A percentile compares a stretch with the other conserved stretches of the same genome.
These are phyloP conservation scores for Pyrus hybrid DNA, from an alignment of 331 rosid species.

Conservation along the genomic window DNA sequence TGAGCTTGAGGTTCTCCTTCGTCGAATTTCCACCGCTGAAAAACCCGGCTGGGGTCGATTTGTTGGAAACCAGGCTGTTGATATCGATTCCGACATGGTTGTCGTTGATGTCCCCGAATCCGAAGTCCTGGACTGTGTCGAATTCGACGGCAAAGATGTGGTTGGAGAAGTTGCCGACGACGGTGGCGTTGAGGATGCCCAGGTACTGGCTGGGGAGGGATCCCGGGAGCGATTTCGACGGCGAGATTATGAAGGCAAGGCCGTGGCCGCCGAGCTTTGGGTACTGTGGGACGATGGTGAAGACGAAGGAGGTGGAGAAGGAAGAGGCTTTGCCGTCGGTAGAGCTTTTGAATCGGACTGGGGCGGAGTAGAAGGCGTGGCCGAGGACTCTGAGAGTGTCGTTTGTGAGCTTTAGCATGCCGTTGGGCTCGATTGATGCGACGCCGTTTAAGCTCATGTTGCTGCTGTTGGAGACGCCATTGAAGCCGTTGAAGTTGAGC, in stretches of 20 bases:
- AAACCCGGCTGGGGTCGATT: conserved; percentile 32
- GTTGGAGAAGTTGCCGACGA: conserved; percentile 48
- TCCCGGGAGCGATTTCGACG: conserved; percentile 20
- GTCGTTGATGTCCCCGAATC: conserved; percentile 51
- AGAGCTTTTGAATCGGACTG: conserved; percentile 38
- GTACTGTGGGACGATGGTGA: conserved; percentile 34
- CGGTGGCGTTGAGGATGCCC: conserved; percentile 50
- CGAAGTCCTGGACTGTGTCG: conserved; percentile 63
- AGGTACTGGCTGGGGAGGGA: conserved; percentile 58
- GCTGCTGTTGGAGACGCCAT: conserved; percentile 13
- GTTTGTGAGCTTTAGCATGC: conserved; percentile 48
- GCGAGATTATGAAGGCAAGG: conserved; percentile 60
- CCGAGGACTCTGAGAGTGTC: conserved; percentile 36
- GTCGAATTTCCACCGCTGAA: conserved; percentile 2
- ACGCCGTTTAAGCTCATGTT: conserved; percentile 40
- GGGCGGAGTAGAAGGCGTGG: conserved; percentile 54
- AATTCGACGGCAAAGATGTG: conserved; percentile 62
- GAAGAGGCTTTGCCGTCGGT: conserved; percentile 29
- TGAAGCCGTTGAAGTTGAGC: conserved; percentile 39
- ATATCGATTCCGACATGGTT: conserved; percentile 61
- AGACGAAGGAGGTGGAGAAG: conserved; percentile 55
- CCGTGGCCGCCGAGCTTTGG: conserved; percentile 72
- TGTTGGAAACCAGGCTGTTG: conserved; percentile 45
- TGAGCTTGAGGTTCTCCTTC: conserved; percentile 32
- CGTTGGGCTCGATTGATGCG: conserved; percentile 31